phyloP scores from a whole-genome alignment of 352 stramenopile genomes.

The Peronospora belbahrii region DNA sequence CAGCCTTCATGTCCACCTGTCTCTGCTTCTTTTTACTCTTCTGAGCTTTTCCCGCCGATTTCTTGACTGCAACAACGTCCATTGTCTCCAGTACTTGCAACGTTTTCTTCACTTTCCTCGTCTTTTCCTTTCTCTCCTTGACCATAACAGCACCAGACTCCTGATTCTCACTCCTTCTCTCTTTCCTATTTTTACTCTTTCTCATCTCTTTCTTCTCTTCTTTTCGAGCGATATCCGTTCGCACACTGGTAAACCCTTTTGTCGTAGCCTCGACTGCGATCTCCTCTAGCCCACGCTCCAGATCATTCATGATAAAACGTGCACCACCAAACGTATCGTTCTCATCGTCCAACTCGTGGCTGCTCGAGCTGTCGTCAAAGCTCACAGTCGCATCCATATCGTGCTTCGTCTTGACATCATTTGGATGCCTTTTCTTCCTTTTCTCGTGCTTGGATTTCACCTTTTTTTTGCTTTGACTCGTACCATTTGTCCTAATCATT shows the following conservation, averaged over 20 bases:
- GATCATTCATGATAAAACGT: slow-evolving; percentile 35
- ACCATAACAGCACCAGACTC: slow-evolving; percentile 12
- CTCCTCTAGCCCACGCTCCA: slow-evolving; percentile 38
- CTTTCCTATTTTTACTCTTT: slow-evolving; percentile 1
- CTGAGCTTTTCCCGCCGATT: slow-evolving; percentile 1
- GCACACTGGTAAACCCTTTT: slow-evolving; percentile 18
- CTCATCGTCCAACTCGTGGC: slow-evolving; percentile 16
- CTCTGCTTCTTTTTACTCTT: slow-evolving; percentile 19
- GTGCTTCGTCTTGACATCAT: slow-evolving; percentile 27
- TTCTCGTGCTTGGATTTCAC: slow-evolving; percentile 10
- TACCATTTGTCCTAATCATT: slow-evolving; percentile 1
- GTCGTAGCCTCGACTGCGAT: slow-evolving; percentile 25
- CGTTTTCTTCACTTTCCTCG: slow-evolving; percentile 8
- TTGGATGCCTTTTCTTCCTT: slow-evolving; percentile 21
- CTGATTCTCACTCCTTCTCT: slow-evolving; percentile 11
- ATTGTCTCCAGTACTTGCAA: slow-evolving; percentile 11
- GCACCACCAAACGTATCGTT: slow-evolving; percentile 21
- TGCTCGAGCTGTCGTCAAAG: slow-evolving; percentile 24
- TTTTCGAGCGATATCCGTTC: not conserved
- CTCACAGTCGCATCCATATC: slow-evolving; percentile 24
- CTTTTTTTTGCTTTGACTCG: slow-evolving; percentile 16
- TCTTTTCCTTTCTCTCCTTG: slow-evolving; percentile 9
- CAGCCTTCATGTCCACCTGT: slow-evolving; percentile 4
- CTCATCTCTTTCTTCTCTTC: slow-evolving; percentile 19
- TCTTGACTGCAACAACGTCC: not conserved